Evolutionary conservation across 2,329 filamentous ascomycete species (phyloP).

Genomic region (Pseudonectria foliicola): DNA sequence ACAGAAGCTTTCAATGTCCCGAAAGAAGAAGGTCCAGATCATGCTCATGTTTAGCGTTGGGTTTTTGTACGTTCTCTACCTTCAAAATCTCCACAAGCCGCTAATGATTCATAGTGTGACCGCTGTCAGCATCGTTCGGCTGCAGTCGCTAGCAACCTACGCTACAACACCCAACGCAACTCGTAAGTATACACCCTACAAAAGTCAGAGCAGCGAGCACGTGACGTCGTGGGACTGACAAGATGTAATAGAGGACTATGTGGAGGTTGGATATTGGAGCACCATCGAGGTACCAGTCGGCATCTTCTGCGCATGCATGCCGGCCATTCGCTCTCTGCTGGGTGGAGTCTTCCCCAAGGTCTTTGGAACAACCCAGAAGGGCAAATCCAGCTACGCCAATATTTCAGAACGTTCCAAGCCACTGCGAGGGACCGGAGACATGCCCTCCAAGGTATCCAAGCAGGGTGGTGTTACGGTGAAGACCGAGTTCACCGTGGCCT

Average conservation of each 20-base stretch:
- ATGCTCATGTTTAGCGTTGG: conserved; percentile 38
- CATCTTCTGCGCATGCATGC: conserved; percentile 25
- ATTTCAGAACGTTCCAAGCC: conserved; percentile 4
- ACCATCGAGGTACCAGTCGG: conserved; percentile 23
- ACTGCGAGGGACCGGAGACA: no score
- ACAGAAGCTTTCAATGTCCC: conserved; percentile 27
- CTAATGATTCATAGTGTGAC: conserved; percentile 10
- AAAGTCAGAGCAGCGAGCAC: no score
- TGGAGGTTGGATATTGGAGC: conserved; percentile 20
- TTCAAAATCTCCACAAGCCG: background rate
- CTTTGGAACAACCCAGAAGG: conserved; percentile 7
- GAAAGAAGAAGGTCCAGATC: conserved; percentile 35
- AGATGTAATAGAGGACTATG: conserved; percentile 18
- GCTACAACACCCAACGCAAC: conserved; percentile 17
- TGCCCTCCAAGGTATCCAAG: no score
- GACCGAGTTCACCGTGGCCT: background rate
- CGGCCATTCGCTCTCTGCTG: conserved; percentile 14
- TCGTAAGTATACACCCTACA: conserved; percentile 5
- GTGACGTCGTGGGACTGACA: no score
- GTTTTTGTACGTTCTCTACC: conserved; percentile 19
- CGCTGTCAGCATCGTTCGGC: conserved; percentile 15
- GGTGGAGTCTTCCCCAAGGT: conserved; percentile 11
- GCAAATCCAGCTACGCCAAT: conserved; percentile 10
- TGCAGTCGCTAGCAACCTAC: conserved; percentile 15
- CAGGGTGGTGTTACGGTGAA: no score